These are phyloP conservation scores for Alternaria arbusti DNA, from an alignment of 2,329 filamentous ascomycete genomes.

Conservation along the genomic window DNA sequence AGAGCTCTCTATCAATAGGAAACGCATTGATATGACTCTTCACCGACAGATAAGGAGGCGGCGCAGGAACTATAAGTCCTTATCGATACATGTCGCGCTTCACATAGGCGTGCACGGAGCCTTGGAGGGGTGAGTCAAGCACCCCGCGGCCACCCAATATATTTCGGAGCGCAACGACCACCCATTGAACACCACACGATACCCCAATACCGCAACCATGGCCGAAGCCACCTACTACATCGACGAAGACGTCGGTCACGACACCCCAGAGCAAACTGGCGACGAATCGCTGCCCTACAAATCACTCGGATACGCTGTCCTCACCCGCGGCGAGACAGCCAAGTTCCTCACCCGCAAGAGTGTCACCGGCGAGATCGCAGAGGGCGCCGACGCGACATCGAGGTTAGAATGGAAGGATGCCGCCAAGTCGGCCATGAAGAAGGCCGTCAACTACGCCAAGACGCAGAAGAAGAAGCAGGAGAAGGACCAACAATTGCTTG, in stretches of 20 bases:
- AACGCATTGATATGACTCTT: constrained; percentile 3
- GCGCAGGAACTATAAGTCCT: constrained; percentile 3
- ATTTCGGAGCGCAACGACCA: constrained; percentile 32
- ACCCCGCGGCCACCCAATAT: constrained; percentile 30
- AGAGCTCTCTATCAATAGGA: neutral
- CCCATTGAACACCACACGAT: constrained; percentile 21
- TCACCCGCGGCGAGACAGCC: constrained; percentile 69
- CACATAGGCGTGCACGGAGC: constrained; percentile 19
- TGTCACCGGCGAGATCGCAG: constrained; percentile 43
- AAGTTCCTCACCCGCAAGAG: constrained; percentile 71
- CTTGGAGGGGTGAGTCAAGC: constrained; percentile 16
- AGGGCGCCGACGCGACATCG: constrained; percentile 64
- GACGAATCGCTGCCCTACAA: constrained; percentile 80
- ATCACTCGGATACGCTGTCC: constrained; percentile 77
- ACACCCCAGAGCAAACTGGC: constrained; percentile 70
- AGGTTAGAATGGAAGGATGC: constrained; percentile 79
- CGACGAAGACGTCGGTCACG: constrained; percentile 79
- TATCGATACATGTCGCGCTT: constrained; percentile 28
- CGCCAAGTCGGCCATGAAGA: constrained; percentile 85
- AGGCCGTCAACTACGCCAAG: constrained; percentile 76
- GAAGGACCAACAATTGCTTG: constrained; percentile 75
- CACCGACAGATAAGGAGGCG: constrained; percentile 18
- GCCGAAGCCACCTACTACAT: constrained; percentile 67
- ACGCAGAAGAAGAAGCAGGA: constrained; percentile 82
- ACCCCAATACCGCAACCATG: constrained; percentile 43